Base-by-base conservation (phyloP, 768 basidiomycete species). In the Rhodotorula taiwanensis region DNA sequence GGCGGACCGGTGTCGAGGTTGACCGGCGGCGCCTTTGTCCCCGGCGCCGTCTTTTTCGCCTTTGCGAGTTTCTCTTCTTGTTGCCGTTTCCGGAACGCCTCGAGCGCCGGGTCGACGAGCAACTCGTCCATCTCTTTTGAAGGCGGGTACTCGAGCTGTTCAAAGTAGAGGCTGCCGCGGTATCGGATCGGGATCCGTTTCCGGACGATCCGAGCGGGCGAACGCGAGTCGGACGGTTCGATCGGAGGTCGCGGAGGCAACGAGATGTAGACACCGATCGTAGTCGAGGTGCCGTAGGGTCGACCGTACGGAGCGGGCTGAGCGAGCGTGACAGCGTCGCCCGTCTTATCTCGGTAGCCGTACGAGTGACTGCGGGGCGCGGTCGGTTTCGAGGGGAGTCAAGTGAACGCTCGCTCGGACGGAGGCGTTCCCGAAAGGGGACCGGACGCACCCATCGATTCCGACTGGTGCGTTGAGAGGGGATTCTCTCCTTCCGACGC, bases 161-260 rank as follows among this genome's bases (percentile, higher is more conserved):
- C 95, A 75, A 97, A 97, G 75, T 93, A 92, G 67, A 90, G 87
- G 76, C 94, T 92, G n/a, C 89, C 89, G 76, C 94, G 95, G 77
- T 90, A 88, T 63, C 88, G 87, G 73, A 99, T 93, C 6, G 93
- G 84, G 64, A 94, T 88, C 58, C 95, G 88, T 73, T 91, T 88
- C 58, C 95, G 84, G 67, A 85, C 83, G 66, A 95, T 77, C 67
- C 86, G 85, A 8, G 87, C 86, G 15, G 93, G 87, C 74, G 95
- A 88, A 68, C 83, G 77, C 36, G 36, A 39, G 36, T 39, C 36
- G 36, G 36, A 10, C 15, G 31, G 6, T 0, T 20, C 18, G 25
- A 60, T 18, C 18, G 55, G 25, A 16, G 15, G 54, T 18, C 59
- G 65, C 0, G 82, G 80, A 6, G 95, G 94, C 11, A 98, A 83